Base-by-base conservation (phyloP, 805 yeast genomes). In the Candida yuanshanica region DNA sequence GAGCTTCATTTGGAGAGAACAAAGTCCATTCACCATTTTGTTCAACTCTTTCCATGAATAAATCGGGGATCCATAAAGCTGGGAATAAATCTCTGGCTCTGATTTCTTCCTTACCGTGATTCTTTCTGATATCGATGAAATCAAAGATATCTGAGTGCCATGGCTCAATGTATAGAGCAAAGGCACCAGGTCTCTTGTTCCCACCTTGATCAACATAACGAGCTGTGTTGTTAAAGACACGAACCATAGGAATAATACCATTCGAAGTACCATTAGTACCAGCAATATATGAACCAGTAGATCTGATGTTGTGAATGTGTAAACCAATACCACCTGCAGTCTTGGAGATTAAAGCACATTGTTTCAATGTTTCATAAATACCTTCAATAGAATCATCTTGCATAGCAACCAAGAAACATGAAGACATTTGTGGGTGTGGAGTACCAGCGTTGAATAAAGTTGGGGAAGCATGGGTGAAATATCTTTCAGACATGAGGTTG, bases 141-240 rank as follows among this genome's bases (percentile, higher is more conserved):
- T 85, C 95, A 61, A 87, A 83, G 26, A 91, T 73, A 55, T 91
- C 99, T 10, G 84, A 77, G 60, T 91, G 99, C 99, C 99, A 91
- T 42, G 99, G 97, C 66, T 91, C 99, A 27, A 91, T 63, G 64
- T 90, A 91, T 27, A 89, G 66, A 26, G 96, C 96, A 64, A 91
- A 85, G 4, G 99, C 99, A 47, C 98, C 98, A 0, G 99, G 99
- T 56, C 99, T 74, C 65, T 90, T 90, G 67, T 91, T 91, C 42
- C 98, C 98, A 48, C 99, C 99, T 71, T 91, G 99, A 56, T 91
- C 98, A 33, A 91, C 98, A 58, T 90, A 91, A 53, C 96, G 77
- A 16, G 99, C 98, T 20, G 98, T 89, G 65, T 88, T 84, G 69
- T 91, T 91, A 69, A 81, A 91, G 9, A 91, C 98, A 52, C 95